Evolutionary conservation across 257 asterid species (phyloP).

Genomic region (Echium plantagineum): DNA sequence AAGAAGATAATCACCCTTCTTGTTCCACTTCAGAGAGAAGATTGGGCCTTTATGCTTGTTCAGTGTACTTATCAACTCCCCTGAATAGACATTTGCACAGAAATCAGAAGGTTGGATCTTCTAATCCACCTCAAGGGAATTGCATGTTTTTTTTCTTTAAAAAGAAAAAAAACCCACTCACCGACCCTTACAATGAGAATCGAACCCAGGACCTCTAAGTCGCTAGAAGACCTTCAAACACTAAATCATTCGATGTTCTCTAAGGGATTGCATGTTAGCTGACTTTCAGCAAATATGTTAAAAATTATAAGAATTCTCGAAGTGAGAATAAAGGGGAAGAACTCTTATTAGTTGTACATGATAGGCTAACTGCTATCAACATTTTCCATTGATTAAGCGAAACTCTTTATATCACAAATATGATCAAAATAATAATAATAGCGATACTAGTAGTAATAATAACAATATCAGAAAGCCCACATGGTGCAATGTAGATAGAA

Average conservation of each 20-base stretch:
- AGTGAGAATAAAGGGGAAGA: not conserved
- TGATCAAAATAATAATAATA: not conserved
- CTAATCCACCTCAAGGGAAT: too few relatives aligned
- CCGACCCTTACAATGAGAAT: too few relatives aligned
- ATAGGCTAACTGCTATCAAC: not conserved
- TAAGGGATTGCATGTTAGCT: too few relatives aligned
- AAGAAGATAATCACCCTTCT: conserved; percentile 88
- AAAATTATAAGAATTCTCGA: not conserved
- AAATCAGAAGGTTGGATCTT: not conserved
- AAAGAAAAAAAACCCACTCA: too few relatives aligned
- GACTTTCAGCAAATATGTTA: not conserved
- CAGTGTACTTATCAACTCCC: conserved; percentile 72
- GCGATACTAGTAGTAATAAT: too few relatives aligned
- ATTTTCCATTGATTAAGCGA: not conserved
- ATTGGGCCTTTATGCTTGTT: conserved; percentile 94
- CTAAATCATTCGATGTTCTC: too few relatives aligned
- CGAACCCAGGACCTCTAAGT: too few relatives aligned
- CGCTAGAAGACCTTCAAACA: too few relatives aligned
- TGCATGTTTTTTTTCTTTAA: too few relatives aligned
- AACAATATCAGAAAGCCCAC: too few relatives aligned
- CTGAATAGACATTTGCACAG: conserved; percentile 28
- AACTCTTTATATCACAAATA: too few relatives aligned
- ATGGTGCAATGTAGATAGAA: too few relatives aligned
- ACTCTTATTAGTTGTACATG: not conserved
- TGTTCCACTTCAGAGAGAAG: conserved; percentile 96